A percentile compares a stretch with the other conserved stretches of the same genome.
These are phyloP conservation scores for Penicillium sp. DNA, from an alignment of 2,329 filamentous ascomycete species.

Conservation along the genomic window DNA sequence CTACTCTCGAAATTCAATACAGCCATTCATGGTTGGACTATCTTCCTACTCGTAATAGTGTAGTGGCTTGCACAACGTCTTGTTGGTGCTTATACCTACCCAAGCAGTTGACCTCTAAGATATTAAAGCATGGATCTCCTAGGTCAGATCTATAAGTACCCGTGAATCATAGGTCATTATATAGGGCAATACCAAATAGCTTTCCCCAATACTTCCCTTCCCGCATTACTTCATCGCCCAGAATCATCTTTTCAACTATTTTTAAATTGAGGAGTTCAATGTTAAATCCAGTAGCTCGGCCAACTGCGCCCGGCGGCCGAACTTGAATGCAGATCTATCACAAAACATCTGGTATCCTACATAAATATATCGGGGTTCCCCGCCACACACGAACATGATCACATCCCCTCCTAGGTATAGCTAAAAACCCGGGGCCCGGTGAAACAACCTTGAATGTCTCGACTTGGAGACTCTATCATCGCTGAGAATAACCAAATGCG, in stretches of 20 bases:
- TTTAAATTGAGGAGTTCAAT: background rate
- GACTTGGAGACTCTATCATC: too few species aligned
- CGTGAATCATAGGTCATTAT: too few species aligned
- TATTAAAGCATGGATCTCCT: too few species aligned
- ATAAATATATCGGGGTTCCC: background rate
- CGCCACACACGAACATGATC: background rate
- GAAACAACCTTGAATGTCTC: too few species aligned
- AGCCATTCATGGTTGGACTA: conserved; percentile 1
- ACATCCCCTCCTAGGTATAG: too few species aligned
- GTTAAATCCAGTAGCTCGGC: background rate
- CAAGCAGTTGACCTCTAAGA: too few species aligned
- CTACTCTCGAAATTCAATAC: conserved; percentile 8
- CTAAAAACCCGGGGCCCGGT: too few species aligned
- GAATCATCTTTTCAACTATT: background rate
- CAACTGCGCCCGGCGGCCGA: background rate
- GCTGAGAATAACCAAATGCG: background rate
- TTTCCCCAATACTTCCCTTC: too few species aligned
- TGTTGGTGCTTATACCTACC: too few species aligned
- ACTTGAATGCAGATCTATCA: background rate
- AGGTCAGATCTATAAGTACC: too few species aligned
- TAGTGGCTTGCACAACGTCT: background rate
- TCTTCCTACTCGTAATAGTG: background rate
- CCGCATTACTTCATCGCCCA: too few species aligned
- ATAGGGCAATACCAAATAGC: too few species aligned
- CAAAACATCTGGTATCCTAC: background rate